A percentile compares a stretch with the other conserved stretches of the same genome.
Evolutionary conservation across 768 basidiomycete genomes (phyloP).

Genomic region (Xanthoconium stramineum): DNA sequence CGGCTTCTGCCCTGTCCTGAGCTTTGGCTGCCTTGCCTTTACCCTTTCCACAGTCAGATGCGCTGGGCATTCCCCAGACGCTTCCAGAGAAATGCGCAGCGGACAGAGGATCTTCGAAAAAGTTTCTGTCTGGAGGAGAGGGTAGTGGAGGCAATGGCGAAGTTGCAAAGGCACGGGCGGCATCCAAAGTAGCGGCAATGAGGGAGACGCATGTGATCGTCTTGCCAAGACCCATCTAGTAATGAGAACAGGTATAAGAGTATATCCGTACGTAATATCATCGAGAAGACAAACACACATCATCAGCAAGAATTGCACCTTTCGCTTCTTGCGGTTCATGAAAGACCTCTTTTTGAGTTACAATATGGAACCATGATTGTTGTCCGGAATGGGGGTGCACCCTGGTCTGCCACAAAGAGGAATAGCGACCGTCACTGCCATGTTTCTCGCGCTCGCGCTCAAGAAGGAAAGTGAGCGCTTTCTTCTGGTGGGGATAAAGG

Average conservation of each 20-base stretch:
- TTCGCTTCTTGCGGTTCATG: slow-evolving; percentile 70
- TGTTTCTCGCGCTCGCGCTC: slow-evolving; percentile 76
- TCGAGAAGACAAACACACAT: slow-evolving; percentile 55
- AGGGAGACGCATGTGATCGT: slow-evolving; percentile 95
- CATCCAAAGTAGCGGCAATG: slow-evolving; percentile 77
- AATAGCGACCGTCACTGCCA: slow-evolving; percentile 55
- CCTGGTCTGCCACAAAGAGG: slow-evolving; percentile 69
- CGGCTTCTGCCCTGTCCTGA: slow-evolving; percentile 70
- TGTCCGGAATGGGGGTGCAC: slow-evolving; percentile 44
- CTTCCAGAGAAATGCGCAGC: slow-evolving; percentile 67
- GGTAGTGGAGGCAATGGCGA: slow-evolving; percentile 48
- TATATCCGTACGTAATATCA: slow-evolving; percentile 11
- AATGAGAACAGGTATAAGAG: background rate
- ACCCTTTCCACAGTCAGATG: slow-evolving; percentile 43
- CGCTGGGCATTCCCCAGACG: slow-evolving; percentile 83
- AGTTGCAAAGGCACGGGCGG: slow-evolving; percentile 64
- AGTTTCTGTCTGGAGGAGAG: slow-evolving; percentile 37
- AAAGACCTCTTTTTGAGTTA: slow-evolving; percentile 75
- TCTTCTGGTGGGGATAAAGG: slow-evolving; percentile 97
- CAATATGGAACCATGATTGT: slow-evolving; percentile 74
- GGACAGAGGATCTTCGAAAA: slow-evolving; percentile 34
- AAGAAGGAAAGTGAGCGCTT: slow-evolving; percentile 91
- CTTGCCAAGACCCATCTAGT: slow-evolving; percentile 96
- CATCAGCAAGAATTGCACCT: slow-evolving; percentile 93
- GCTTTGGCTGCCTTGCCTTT: slow-evolving; percentile 64